phyloP scores from a whole-genome alignment of 148 eudicot species.

The Hydrangea macrophylla region DNA sequence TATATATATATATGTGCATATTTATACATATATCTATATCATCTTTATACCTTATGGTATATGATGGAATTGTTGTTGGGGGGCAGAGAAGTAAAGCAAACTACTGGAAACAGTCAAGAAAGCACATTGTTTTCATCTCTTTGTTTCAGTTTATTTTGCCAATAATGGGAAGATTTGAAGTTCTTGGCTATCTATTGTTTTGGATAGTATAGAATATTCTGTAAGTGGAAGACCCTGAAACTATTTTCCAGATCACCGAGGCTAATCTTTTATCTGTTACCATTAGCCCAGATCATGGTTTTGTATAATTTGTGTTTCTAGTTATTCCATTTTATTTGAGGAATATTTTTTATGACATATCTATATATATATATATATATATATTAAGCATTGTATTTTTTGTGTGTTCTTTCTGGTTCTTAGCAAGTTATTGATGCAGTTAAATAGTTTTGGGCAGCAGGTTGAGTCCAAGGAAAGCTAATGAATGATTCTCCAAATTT shows the following conservation, averaged over 20 bases:
- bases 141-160: not conserved
- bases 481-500: not conserved
- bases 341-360: not conserved
- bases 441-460: not conserved
- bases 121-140: not conserved
- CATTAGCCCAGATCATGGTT: not conserved
- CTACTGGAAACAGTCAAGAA: not conserved
- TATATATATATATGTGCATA: no score
- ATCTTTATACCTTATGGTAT: not conserved
- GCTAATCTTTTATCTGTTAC: not conserved
- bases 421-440: not conserved
- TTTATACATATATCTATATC: no score
- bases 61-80: not conserved
- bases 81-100: not conserved
- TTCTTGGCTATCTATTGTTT: not conserved
- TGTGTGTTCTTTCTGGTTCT: not conserved
- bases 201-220: not conserved
- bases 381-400: not conserved
- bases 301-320: constrained; percentile 5
- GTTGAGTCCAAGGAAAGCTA: not conserved
- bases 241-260: not conserved
- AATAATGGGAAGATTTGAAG: not conserved
- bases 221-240: not conserved
- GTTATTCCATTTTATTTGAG: not conserved
- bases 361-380: no score